Conservation (phyloP, 192 early-diverging fungal genomes). For the Obelidium mucronatum region DNA sequence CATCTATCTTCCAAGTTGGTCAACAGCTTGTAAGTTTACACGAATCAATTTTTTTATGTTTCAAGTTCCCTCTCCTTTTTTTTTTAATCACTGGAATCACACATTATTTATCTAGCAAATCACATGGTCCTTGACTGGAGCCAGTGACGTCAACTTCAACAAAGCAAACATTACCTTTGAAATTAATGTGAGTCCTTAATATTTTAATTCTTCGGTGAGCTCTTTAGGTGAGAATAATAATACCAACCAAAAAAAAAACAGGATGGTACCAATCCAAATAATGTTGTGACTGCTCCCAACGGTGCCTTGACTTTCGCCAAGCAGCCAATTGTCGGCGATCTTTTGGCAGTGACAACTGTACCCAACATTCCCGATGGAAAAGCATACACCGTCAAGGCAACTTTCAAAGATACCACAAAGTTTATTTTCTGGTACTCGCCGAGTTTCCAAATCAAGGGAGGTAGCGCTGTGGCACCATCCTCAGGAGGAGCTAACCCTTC, state of each 20-base stretch:
- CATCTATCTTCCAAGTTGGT: background rate
- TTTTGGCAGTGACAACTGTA: background rate
- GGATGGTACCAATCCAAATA: background rate
- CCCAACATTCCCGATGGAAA: background rate
- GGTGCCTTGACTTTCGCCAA: background rate
- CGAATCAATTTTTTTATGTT: background rate
- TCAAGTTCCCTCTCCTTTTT: background rate
- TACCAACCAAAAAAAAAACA: background rate
- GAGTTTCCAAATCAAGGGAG: background rate
- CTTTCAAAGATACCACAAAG: background rate
- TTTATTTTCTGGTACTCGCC: constrained; percentile 12
- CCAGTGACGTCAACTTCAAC: background rate
- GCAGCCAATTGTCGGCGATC: background rate
- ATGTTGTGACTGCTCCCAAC: background rate
- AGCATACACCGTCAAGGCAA: background rate
- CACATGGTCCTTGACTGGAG: background rate
- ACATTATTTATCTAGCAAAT: too few species aligned
- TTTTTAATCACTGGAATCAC: background rate
- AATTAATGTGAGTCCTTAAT: constrained; percentile 5
- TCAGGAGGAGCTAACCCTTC: background rate
- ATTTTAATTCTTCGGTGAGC: background rate
- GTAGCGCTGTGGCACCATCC: background rate
- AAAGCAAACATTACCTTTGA: constrained; percentile 12
- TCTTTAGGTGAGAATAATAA: background rate
- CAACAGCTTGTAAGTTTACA: background rate